These are phyloP conservation scores for Phlyctochytrium bullatum DNA, from an alignment of 192 early-diverging fungal species.

Conservation along the genomic window DNA sequence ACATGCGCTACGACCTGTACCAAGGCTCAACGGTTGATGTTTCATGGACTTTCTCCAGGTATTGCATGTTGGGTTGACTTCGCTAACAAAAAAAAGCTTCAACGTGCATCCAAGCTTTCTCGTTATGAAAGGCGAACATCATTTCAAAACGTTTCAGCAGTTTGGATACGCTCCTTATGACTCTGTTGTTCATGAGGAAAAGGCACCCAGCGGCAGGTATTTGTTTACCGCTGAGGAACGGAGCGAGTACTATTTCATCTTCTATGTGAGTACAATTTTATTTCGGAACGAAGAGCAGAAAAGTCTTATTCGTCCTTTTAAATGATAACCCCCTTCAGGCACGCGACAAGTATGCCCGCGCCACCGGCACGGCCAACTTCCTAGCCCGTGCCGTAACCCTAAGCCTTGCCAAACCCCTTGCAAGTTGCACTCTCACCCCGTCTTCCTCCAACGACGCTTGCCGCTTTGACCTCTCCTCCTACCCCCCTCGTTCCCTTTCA, in stretches of 20 bases:
- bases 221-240: background rate
- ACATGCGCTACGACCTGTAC: background rate
- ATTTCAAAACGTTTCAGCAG: background rate
- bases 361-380: background rate
- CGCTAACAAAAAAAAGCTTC: background rate
- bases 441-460: too few species aligned
- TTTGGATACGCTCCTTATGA: background rate
- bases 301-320: too few species aligned
- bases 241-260: background rate
- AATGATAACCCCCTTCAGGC: background rate
- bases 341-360: background rate
- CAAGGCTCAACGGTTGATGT: background rate
- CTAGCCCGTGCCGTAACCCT: background rate
- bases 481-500: too few species aligned
- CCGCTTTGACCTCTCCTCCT: too few species aligned
- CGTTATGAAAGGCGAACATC: background rate
- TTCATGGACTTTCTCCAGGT: background rate
- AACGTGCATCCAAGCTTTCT: background rate
- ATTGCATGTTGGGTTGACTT: background rate
- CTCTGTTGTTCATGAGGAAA: background rate
- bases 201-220: background rate
- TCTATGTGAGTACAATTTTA: background rate
- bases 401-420: background rate
- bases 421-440: background rate
- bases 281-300: background rate